Conservation (phyloP, 2,329 filamentous ascomycete genomes). For the Rachicladosporium sp. region DNA sequence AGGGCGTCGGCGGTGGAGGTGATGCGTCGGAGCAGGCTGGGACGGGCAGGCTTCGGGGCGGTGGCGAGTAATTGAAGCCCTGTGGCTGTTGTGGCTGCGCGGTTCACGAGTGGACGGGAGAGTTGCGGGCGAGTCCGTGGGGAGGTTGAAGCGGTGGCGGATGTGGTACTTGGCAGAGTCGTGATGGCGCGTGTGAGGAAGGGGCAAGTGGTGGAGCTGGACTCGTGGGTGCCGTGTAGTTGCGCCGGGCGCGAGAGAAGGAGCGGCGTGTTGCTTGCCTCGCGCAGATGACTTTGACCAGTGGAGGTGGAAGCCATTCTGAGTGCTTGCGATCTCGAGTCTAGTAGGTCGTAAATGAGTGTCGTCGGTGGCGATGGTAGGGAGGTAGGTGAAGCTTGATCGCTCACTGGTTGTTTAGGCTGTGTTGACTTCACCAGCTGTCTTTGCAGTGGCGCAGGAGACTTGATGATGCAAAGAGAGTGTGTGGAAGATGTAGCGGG, state of each 20-base stretch:
- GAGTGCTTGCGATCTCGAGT: no score
- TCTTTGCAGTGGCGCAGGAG: no score
- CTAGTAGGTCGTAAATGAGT: no score
- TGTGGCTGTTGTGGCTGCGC: neutral
- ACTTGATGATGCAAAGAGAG: no score
- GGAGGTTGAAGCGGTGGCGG: neutral
- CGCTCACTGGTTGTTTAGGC: no score
- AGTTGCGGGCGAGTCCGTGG: neutral
- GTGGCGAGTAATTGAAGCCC: neutral
- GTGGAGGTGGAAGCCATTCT: no score
- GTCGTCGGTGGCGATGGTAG: no score
- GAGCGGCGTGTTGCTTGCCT: no score
- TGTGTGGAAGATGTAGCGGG: no score
- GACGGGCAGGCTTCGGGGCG: neutral
- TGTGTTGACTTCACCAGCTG: no score
- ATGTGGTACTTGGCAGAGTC: neutral
- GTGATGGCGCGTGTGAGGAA: neutral
- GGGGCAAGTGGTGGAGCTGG: neutral
- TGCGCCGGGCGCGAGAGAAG: neutral
- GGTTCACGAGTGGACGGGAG: neutral
- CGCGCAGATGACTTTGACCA: no score
- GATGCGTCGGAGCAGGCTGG: slow-evolving; percentile 2
- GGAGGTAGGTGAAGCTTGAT: no score
- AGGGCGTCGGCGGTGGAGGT: slow-evolving; percentile 1
- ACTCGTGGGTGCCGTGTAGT: slow-evolving; percentile 1